A percentile compares a stretch with the other conserved stretches of the same genome.
These are phyloP conservation scores for Podaxis sp. DNA, from an alignment of 768 basidiomycete species.

Conservation along the genomic window DNA sequence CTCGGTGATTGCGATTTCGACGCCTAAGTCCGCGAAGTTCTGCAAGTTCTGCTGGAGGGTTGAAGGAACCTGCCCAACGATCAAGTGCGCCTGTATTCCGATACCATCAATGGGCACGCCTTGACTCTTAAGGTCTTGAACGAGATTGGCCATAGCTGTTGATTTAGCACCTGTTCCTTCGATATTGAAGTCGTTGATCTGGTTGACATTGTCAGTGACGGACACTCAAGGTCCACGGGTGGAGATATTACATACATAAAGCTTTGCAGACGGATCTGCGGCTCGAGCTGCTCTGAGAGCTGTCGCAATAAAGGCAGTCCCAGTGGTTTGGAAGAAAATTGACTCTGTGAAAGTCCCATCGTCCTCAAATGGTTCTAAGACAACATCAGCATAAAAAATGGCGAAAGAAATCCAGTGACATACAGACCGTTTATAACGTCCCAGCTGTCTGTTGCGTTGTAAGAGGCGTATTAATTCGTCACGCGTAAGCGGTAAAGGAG, in stretches of 20 bases:
- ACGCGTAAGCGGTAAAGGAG: background rate
- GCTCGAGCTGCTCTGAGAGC: conserved; percentile 54
- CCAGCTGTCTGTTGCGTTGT: conserved; percentile 37
- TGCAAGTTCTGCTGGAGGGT: conserved; percentile 46
- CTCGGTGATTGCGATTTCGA: conserved; percentile 67
- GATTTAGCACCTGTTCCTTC: conserved; percentile 49
- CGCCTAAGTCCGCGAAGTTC: conserved; percentile 53
- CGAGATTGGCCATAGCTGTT: conserved; percentile 52
- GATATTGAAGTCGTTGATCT: conserved; percentile 43
- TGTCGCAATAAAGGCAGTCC: conserved; percentile 44
- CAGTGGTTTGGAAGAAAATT: conserved; percentile 55
- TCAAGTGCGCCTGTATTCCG: conserved; percentile 57
- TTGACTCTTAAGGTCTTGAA: conserved; percentile 40
- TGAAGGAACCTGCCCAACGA: conserved; percentile 52
- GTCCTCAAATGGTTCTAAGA: conserved; percentile 55
- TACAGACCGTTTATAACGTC: conserved; percentile 50
- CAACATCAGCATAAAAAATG: background rate
- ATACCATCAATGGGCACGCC: conserved; percentile 56
- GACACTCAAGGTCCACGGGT: background rate
- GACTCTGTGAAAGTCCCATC: conserved; percentile 55
- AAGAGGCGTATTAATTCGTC: background rate
- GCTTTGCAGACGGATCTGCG: conserved; percentile 55
- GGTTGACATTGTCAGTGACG: background rate
- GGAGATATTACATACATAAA: conserved; percentile 40
- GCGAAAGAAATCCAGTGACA: background rate